Conservation (phyloP, 2,329 filamentous ascomycete species). For the Cercospora sp. region DNA sequence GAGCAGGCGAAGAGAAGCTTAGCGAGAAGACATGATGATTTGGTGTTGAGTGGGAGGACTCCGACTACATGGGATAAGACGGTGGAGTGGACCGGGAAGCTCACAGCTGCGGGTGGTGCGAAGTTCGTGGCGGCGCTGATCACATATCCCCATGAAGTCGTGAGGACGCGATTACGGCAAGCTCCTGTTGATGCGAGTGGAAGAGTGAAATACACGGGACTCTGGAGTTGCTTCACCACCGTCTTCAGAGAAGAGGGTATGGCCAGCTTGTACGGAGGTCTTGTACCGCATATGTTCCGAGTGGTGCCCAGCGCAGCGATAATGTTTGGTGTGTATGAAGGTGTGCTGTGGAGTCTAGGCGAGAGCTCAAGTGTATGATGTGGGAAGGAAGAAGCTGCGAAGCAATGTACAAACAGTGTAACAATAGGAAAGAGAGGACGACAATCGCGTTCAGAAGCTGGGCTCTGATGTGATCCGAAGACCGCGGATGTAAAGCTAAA, state of each 20-base stretch:
- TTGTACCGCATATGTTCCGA: constrained; percentile 87
- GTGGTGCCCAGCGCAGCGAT: constrained; percentile 92
- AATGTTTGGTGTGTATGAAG: constrained; percentile 85
- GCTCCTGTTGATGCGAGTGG: constrained; percentile 61
- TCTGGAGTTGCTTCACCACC: constrained; percentile 83
- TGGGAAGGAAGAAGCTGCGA: not conserved
- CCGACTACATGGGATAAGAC: constrained; percentile 72
- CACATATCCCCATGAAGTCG: constrained; percentile 91
- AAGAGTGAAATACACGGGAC: constrained; percentile 79
- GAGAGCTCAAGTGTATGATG: constrained; percentile 46
- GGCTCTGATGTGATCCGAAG: not conserved
- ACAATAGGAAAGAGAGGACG: not conserved
- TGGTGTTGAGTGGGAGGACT: constrained; percentile 58
- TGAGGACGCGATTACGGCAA: constrained; percentile 80
- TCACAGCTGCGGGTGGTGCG: constrained; percentile 75
- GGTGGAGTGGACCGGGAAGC: constrained; percentile 75
- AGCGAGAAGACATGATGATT: constrained; percentile 60
- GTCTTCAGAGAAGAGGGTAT: constrained; percentile 89
- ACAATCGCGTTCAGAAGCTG: not conserved
- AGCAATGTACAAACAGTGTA: constrained; percentile 14
- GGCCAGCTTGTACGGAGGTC: constrained; percentile 80
- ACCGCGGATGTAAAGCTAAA: not conserved
- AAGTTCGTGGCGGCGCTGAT: constrained; percentile 82
- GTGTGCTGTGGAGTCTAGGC: constrained; percentile 51
- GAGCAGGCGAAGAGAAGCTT: constrained; percentile 85